A percentile compares a stretch with the other conserved stretches of the same genome.
phyloP scores from a whole-genome alignment of 768 basidiomycete genomes.

The Naganishia vishniacii region DNA sequence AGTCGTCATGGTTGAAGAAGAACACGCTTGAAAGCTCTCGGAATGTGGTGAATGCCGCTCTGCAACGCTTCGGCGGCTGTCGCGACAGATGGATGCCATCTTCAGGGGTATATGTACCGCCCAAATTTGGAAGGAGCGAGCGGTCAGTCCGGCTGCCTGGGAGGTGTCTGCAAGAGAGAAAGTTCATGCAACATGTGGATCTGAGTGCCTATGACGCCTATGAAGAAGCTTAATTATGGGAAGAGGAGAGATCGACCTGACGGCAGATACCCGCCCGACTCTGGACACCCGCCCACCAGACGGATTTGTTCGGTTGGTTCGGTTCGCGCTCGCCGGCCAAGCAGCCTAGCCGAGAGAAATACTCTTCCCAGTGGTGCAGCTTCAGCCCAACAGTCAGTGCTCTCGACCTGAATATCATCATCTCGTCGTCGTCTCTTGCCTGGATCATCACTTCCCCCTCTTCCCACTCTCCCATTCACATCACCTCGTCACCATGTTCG shows the following conservation, averaged over 20 bases:
- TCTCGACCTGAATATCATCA: neutral
- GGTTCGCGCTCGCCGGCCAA: too few species aligned
- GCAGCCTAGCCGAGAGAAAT: neutral
- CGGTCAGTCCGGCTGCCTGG: too few species aligned
- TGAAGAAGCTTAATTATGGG: too few species aligned
- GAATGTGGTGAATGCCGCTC: neutral
- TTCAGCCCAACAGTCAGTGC: conserved; percentile 11
- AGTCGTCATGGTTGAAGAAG: too few species aligned
- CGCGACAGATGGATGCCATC: conserved; percentile 11
- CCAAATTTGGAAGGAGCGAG: too few species aligned
- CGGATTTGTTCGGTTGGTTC: too few species aligned
- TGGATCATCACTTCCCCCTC: neutral
- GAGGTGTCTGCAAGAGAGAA: too few species aligned
- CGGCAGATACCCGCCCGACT: too few species aligned
- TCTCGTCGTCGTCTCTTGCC: neutral
- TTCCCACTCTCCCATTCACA: neutral
- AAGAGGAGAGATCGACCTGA: too few species aligned
- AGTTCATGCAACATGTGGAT: too few species aligned
- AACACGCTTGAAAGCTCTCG: neutral
- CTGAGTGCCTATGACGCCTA: too few species aligned
- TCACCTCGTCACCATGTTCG: conserved; percentile 8
- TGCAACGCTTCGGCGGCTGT: neutral
- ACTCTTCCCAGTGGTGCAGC: neutral
- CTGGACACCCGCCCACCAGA: too few species aligned
- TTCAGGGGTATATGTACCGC: neutral